Evolutionary conservation across 2,329 filamentous ascomycete species (phyloP).

Genomic region (Microthyrium microscopicum): DNA sequence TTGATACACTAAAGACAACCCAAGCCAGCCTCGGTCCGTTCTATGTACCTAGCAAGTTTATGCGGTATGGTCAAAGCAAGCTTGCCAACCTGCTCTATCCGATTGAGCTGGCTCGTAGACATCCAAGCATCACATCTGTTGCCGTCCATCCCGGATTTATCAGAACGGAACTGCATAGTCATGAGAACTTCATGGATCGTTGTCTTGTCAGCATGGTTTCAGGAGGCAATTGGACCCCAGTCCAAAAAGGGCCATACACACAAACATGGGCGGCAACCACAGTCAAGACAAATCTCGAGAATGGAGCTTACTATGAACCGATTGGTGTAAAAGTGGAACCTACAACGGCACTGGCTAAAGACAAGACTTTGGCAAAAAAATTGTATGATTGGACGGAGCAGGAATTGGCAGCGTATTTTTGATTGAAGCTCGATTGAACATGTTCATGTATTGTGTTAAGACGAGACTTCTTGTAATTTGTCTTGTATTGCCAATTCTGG

Average conservation of each 20-base stretch:
- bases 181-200: not conserved
- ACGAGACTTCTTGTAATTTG: too few relatives aligned
- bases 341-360: not conserved
- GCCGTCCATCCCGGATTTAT: constrained; percentile 34
- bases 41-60: constrained; percentile 15
- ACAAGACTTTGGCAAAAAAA: constrained; percentile 3
- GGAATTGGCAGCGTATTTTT: too few relatives aligned
- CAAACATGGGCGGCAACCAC: constrained; percentile 3
- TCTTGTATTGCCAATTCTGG: too few relatives aligned
- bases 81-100: constrained; percentile 34
- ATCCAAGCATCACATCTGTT: constrained; percentile 28
- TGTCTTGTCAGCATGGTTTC: not conserved
- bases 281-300: not conserved
- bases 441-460: too few relatives aligned
- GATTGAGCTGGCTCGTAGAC: constrained; percentile 23
- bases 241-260: not conserved
- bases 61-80: constrained; percentile 32
- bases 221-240: not conserved
- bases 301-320: not conserved
- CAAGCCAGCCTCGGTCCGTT: constrained; percentile 26
- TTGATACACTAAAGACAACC: constrained; percentile 18
- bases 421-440: too few relatives aligned
- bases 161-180: constrained; percentile 22
- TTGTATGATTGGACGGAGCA: constrained; percentile 5
- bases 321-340: not conserved